phyloP scores from a whole-genome alignment of 140 eudicot genomes.

The Oenanthe javanica region DNA sequence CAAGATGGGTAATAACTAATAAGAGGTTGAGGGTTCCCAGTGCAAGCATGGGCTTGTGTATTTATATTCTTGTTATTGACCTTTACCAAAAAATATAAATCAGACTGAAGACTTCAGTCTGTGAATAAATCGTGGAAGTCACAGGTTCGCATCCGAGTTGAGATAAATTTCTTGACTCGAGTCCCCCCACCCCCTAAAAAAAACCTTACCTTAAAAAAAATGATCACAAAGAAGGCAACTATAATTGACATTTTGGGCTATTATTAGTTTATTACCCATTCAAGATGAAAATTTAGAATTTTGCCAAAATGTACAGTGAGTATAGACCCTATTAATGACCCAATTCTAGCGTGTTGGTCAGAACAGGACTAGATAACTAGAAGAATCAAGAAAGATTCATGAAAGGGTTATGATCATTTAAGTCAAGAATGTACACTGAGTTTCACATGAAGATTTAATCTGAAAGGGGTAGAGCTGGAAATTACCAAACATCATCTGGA shows the following conservation, averaged over 20 bases:
- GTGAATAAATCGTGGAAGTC: neutral
- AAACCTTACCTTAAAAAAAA: neutral
- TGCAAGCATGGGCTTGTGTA: neutral
- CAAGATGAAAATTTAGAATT: neutral
- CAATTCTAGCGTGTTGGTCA: neutral
- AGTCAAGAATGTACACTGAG: neutral
- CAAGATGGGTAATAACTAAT: neutral
- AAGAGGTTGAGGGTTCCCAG: neutral
- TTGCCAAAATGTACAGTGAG: neutral
- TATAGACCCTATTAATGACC: neutral
- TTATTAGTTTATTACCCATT: neutral
- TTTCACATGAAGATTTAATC: neutral
- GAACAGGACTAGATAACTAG: neutral
- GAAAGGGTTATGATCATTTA: neutral
- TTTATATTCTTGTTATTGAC: neutral
- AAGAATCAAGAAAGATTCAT: neutral
- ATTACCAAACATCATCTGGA: constrained; percentile 73
- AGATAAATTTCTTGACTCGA: neutral
- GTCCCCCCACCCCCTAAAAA: neutral
- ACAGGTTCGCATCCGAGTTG: neutral
- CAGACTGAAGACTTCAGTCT: neutral
- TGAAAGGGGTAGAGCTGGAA: constrained; percentile 11
- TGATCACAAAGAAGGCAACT: neutral
- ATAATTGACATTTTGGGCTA: neutral
- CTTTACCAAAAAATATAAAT: neutral